Evolutionary conservation across 306 rosid species (phyloP), one percentile per base, ranked within the genome.

Genomic region (Corylus americana): DNA sequence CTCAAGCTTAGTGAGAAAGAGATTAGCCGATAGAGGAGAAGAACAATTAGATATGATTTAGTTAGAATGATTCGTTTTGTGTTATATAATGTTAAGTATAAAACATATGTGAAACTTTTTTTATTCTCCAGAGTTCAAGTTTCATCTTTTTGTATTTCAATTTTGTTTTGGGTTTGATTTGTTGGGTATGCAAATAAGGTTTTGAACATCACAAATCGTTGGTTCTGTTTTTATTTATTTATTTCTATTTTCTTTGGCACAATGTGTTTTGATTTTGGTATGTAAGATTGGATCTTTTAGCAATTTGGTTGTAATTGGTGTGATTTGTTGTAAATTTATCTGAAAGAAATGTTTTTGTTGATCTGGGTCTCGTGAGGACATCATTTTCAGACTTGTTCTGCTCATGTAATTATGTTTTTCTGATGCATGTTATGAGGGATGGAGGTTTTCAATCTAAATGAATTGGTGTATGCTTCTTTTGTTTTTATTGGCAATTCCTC

Each of bases 21-120:
- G 61, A 47, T 58, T 62, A 45, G 68, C 13, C 71, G 62, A 7
- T 29, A 73, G 8, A 47, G 25, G 7, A 11, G 31, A 77, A 35
- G 20, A 63, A 70, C 44, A 79, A 84, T 86, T 87, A 78, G 89
- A 85, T 88, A 88, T 64, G 73, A 68, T 75, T 79, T 47, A 37
- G 31, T 71, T 12, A 70, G 71, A 70, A n/a, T 69, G 67, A 55
- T 75, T 58, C 25, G 68, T 77, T 83, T 72, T 64, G 27, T 67
- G 51, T 67, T 37, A 18, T 39, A 14, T 8, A 37, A 67, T 67
- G 51, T 51, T 48, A 35, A 35, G 47, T 35, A 35, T 7, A 6
- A 49, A 49, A 48, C 7, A 22, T 7, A 55, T 39, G 44, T 39
- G 44, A 39, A 3, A 39, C 4, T 3, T 3, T 39, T 39, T 39